Evolutionary conservation across 2,329 filamentous ascomycete genomes (phyloP).

Genomic region (Colletotrichum spinosum): DNA sequence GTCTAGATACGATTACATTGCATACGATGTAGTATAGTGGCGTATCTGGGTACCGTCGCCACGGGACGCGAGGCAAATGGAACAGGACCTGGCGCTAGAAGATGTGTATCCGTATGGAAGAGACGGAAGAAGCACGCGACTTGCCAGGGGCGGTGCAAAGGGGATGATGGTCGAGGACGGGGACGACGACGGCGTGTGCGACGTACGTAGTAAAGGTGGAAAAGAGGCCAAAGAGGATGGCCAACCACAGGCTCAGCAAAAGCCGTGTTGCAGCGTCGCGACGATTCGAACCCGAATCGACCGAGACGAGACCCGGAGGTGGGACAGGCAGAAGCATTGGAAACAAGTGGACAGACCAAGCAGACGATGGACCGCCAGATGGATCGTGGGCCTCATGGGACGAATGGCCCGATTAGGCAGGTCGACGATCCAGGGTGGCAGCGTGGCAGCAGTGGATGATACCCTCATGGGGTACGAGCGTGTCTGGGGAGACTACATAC

Average conservation of each 20-base stretch:
- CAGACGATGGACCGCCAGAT: constrained; percentile 30
- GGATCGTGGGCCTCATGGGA: constrained; percentile 32
- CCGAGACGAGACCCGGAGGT: not conserved
- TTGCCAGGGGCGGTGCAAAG: not conserved
- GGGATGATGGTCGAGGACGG: not conserved
- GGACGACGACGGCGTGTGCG: no score
- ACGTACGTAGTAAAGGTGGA: no score
- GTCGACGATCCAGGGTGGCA: constrained; percentile 18
- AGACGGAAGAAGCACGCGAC: no score
- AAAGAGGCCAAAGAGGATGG: no score
- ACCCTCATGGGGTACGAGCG: constrained; percentile 1
- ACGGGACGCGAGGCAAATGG: constrained; percentile 27
- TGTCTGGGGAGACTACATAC: not conserved
- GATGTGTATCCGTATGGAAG: not conserved
- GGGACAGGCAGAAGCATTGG: constrained; percentile 13
- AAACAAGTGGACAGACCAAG: constrained; percentile 9
- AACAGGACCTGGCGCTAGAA: not conserved
- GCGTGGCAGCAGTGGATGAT: not conserved
- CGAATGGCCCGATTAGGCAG: constrained; percentile 37
- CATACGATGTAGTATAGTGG: no score
- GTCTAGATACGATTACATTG: no score
- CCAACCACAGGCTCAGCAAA: no score
- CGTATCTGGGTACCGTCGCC: constrained; percentile 16
- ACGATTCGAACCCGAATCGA: no score
- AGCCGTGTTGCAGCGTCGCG: no score